phyloP scores from a whole-genome alignment of 2,329 filamentous ascomycete species.

The Capronia americana region DNA sequence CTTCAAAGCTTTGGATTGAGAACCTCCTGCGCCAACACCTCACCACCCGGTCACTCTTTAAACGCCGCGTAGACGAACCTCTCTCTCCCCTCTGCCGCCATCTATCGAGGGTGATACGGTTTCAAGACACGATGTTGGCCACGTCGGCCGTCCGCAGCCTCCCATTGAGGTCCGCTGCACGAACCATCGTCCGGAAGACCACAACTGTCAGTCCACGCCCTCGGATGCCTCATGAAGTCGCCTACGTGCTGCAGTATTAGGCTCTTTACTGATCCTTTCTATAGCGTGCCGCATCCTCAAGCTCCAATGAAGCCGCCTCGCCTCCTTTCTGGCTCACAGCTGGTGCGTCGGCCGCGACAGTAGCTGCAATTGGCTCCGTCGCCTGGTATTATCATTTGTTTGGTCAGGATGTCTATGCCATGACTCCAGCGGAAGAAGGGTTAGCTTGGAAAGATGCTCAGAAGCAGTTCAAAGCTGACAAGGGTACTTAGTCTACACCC shows the following conservation, averaged over 20 bases:
- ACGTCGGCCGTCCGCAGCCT: conserved; percentile 87
- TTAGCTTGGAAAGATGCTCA: conserved; percentile 60
- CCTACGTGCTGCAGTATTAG: conserved; percentile 44
- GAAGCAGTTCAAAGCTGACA: conserved; percentile 41
- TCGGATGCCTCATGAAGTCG: conserved; percentile 40
- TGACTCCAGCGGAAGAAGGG: conserved; percentile 97
- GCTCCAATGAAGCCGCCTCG: conserved; percentile 70
- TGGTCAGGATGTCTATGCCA: conserved; percentile 83
- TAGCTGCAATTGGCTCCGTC: conserved; percentile 83
- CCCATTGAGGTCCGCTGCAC: conserved; percentile 80
- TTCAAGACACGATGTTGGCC: conserved; percentile 77
- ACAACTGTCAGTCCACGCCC: conserved; percentile 73
- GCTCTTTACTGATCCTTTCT: conserved; percentile 38
- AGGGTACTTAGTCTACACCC: conserved; percentile 76
- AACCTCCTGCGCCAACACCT: conserved; percentile 26
- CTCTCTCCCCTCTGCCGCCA: conserved; percentile 30
- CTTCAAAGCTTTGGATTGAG: conserved; percentile 34
- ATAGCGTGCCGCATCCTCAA: conserved; percentile 70
- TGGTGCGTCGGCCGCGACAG: conserved; percentile 84
- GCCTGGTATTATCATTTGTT: conserved; percentile 99
- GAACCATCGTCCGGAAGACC: conserved; percentile 73
- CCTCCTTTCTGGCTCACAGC: conserved; percentile 83
- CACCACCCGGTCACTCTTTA: conserved; percentile 30
- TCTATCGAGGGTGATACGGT: conserved; percentile 33
- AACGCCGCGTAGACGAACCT: conserved; percentile 21